Conservation (phyloP, 208 protist genomes). For the Acanthamoeba royreba region DNA sequence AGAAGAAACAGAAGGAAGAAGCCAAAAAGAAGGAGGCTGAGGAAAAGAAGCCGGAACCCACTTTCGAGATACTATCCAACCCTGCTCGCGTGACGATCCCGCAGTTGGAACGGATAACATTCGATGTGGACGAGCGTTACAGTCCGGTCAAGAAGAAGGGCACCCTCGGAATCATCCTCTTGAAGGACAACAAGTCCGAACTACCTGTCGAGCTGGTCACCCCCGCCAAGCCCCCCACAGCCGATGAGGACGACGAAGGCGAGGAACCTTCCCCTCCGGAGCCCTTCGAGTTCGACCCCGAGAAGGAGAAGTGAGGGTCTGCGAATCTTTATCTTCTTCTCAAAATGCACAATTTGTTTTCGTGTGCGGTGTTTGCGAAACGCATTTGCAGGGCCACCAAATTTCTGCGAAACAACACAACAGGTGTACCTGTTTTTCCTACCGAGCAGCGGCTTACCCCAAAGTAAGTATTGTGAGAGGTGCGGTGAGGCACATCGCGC, state of each 20-base stretch:
- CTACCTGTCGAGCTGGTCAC: not conserved
- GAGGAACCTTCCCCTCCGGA: slow-evolving; percentile 37
- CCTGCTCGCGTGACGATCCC: slow-evolving; percentile 79
- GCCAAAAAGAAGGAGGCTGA: slow-evolving; percentile 52
- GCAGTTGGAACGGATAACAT: slow-evolving; percentile 71
- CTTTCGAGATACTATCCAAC: slow-evolving; percentile 76
- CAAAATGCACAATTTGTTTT: too few relatives aligned
- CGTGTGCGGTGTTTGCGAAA: too few relatives aligned
- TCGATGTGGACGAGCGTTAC: slow-evolving; percentile 69
- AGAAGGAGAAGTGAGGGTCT: slow-evolving; percentile 36
- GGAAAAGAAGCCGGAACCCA: slow-evolving; percentile 60
- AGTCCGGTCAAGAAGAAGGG: slow-evolving; percentile 63
- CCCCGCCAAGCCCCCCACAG: slow-evolving; percentile 28
- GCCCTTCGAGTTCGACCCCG: slow-evolving; percentile 47
- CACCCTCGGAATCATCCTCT: slow-evolving; percentile 68
- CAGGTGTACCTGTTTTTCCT: too few relatives aligned
- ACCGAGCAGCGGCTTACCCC: too few relatives aligned
- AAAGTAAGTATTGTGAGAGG: too few relatives aligned
- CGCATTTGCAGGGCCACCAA: too few relatives aligned
- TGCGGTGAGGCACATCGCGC: too few relatives aligned
- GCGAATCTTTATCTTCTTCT: too few relatives aligned
- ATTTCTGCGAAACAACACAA: too few relatives aligned
- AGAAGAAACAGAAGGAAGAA: slow-evolving; percentile 68
- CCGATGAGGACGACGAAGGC: not conserved
- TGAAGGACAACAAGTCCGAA: slow-evolving; percentile 61